Conservation (phyloP, 208 protist species). For the Trypanosoma congolense region DNA sequence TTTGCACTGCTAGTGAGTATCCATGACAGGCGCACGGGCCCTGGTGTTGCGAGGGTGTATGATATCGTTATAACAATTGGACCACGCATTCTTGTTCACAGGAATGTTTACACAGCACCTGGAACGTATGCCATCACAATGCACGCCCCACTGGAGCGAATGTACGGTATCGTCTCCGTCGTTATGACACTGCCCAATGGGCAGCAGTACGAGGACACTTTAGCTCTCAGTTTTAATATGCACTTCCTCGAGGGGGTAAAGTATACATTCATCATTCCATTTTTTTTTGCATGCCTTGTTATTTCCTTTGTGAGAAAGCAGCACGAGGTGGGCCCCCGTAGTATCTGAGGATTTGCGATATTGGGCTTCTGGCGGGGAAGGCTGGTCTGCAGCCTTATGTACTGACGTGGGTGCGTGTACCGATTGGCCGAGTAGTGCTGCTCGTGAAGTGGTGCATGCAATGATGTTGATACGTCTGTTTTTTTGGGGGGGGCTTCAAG, state of each 20-base stretch:
- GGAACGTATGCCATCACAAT: slow-evolving; percentile 51
- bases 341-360: background rate
- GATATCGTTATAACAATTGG: slow-evolving; percentile 64
- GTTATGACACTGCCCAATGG: slow-evolving; percentile 61
- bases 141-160: slow-evolving; percentile 50
- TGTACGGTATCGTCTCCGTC: slow-evolving; percentile 55
- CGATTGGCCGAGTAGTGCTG: too few species aligned
- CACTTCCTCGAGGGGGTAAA: slow-evolving; percentile 81
- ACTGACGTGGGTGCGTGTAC: too few species aligned
- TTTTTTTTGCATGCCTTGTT: slow-evolving; percentile 43
- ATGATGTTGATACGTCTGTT: too few species aligned
- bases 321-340: slow-evolving; percentile 35
- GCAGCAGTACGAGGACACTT: slow-evolving; percentile 66
- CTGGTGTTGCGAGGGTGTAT: slow-evolving; percentile 34
- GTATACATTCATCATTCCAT: slow-evolving; percentile 70
- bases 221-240: slow-evolving; percentile 81
- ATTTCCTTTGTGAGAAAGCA: slow-evolving; percentile 60
- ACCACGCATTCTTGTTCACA: slow-evolving; percentile 45
- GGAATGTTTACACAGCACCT: slow-evolving; percentile 30
- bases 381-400: too few species aligned
- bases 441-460: too few species aligned
- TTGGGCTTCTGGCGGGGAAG: too few species aligned
- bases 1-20: slow-evolving; percentile 73
- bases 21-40: slow-evolving; percentile 32
- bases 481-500: too few species aligned